Conservation (phyloP, 345 rosid species). For the Eucalyptus erythrocorys region DNA sequence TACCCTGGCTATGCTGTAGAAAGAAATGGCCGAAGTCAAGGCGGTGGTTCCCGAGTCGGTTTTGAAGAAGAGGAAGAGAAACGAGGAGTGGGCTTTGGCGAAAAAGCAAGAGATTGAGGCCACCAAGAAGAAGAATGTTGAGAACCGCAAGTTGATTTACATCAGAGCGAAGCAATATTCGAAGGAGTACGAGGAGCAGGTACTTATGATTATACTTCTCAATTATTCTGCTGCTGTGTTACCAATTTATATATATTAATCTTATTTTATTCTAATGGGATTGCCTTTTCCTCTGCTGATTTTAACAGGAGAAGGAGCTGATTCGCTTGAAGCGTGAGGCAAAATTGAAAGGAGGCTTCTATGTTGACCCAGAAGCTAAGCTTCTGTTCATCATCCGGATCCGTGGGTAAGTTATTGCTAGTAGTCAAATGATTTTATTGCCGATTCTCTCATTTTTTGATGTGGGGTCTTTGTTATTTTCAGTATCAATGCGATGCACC, state of each 20-base stretch:
- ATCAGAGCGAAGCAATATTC: slow-evolving; percentile 48
- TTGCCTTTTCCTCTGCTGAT: not conserved
- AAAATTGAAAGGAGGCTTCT: slow-evolving; percentile 76
- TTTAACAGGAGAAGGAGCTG: slow-evolving; percentile 44
- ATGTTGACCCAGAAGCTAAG: slow-evolving; percentile 88
- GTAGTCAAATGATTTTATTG: not conserved
- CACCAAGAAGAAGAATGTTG: slow-evolving; percentile 38
- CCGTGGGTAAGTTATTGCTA: slow-evolving; percentile 41
- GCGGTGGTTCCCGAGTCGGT: slow-evolving; percentile 66
- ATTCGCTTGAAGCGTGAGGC: slow-evolving; percentile 75
- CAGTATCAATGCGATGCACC: slow-evolving; percentile 90
- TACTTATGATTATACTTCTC: not conserved
- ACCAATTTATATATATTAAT: not conserved
- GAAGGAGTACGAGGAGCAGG: slow-evolving; percentile 49
- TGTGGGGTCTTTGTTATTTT: not conserved
- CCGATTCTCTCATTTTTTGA: not conserved
- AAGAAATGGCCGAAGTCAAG: slow-evolving; percentile 13
- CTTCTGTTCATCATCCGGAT: slow-evolving; percentile 71
- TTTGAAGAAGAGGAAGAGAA: slow-evolving; percentile 72
- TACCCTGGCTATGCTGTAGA: not conserved
- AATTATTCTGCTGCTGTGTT: not conserved
- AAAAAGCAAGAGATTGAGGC: slow-evolving; percentile 32
- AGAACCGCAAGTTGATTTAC: slow-evolving; percentile 45
- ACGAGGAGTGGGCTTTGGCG: slow-evolving; percentile 45
- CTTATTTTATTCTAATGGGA: not conserved